A percentile compares a stretch with the other conserved stretches of the same genome.
These are phyloP conservation scores for Xylariaceae sp. DNA, from an alignment of 2,329 filamentous ascomycete genomes.

Conservation along the genomic window DNA sequence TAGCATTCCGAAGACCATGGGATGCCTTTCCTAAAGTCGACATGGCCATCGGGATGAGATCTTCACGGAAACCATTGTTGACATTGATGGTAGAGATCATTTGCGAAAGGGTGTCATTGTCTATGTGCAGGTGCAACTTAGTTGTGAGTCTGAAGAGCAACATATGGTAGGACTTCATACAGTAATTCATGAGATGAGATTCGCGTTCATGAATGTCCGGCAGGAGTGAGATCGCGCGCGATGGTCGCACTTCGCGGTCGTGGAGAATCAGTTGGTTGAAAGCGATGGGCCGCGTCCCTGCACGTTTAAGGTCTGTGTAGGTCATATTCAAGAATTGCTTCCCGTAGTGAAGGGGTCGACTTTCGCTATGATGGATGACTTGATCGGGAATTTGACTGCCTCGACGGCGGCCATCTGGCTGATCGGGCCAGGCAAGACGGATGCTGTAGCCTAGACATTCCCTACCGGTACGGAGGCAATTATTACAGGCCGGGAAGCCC, in stretches of 20 bases:
- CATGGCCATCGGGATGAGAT: conserved; percentile 44
- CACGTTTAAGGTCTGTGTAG: conserved; percentile 34
- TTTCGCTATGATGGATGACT: conserved; percentile 26
- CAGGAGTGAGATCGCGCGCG: conserved; percentile 26
- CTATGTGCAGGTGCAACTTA: conserved; percentile 28
- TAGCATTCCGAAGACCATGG: conserved; percentile 40
- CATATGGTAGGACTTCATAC: conserved; percentile 17
- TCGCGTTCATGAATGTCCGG: conserved; percentile 29
- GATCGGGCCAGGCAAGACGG: conserved; percentile 45
- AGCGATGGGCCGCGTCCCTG: conserved; percentile 28
- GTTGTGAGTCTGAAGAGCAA: conserved; percentile 6
- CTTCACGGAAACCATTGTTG: conserved; percentile 43
- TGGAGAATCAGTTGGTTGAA: conserved; percentile 23
- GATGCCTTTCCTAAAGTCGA: conserved; percentile 32
- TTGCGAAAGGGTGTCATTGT: conserved; percentile 36
- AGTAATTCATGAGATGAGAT: conserved; percentile 30
- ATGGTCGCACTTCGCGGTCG: conserved; percentile 25
- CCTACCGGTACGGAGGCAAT: conserved; percentile 40
- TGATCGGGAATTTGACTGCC: conserved; percentile 29
- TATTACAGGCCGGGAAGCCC: conserved; percentile 39
- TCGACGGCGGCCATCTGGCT: conserved; percentile 41
- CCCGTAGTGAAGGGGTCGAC: conserved; percentile 30
- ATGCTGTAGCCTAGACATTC: conserved; percentile 42
- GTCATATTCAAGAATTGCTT: conserved; percentile 39
- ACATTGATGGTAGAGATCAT: conserved; percentile 46